These are phyloP conservation scores for Xylaria scruposa DNA, from an alignment of 495 filamentous ascomycete species.

Conservation along the genomic window DNA sequence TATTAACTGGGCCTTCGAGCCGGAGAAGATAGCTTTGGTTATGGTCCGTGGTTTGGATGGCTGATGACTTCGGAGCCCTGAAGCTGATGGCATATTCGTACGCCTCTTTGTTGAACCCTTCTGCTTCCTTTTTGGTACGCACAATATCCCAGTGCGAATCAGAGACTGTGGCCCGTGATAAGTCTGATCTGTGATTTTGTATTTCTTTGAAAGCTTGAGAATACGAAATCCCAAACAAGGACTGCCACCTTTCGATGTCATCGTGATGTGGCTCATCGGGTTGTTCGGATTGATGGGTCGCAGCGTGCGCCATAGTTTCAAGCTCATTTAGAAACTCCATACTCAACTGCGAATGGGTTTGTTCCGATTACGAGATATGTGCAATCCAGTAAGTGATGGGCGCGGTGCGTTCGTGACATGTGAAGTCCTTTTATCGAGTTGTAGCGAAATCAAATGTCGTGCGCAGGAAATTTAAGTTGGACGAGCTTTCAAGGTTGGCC, in stretches of 20 bases:
- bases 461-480: no score
- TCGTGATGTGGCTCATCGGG: neutral
- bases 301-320: neutral
- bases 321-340: neutral
- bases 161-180: neutral
- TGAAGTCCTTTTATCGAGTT: no score
- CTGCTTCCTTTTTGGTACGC: neutral
- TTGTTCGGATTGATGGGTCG: neutral
- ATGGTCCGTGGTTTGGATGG: no score
- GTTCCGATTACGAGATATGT: no score
- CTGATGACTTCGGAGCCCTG: neutral
- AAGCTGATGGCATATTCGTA: neutral
- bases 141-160: slow-evolving; percentile 5
- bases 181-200: neutral
- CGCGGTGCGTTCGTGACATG: no score
- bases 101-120: slow-evolving; percentile 5
- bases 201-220: neutral
- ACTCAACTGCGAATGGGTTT: no score
- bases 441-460: no score
- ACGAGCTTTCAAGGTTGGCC: no score
- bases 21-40: neutral
- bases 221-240: neutral
- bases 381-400: no score
- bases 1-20: neutral
- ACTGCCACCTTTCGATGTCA: neutral